phyloP scores from a whole-genome alignment of 139 green algal genomes.

The Mesotaenium endlicherianum region DNA sequence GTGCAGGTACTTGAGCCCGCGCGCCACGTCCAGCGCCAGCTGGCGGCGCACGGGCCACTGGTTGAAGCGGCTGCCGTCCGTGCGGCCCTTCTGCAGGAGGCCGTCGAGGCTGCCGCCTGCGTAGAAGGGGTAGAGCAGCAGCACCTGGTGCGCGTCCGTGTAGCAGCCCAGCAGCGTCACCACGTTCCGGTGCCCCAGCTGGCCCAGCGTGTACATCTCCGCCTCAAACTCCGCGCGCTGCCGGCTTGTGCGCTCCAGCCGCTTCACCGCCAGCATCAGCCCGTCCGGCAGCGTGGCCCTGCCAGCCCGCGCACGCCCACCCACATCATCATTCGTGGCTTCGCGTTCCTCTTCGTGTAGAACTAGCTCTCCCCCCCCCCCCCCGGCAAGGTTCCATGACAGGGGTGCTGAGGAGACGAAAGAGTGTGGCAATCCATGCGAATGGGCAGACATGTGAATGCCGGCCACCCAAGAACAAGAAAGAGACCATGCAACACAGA shows the following conservation, averaged over 20 bases:
- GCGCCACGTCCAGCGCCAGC: not conserved
- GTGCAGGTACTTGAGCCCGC: conserved; percentile 27
- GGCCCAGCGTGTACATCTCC: conserved; percentile 18
- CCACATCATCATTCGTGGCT: too few relatives aligned
- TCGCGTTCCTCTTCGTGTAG: too few relatives aligned
- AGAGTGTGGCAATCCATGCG: too few relatives aligned
- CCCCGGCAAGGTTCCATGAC: too few relatives aligned
- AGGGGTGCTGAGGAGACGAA: too few relatives aligned
- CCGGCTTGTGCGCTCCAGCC: not conserved
- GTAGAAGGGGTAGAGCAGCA: conserved; percentile 24
- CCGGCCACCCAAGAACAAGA: too few relatives aligned
- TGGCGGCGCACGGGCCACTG: not conserved
- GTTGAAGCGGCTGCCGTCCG: not conserved
- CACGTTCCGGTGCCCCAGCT: conserved; percentile 34
- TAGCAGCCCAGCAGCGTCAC: conserved; percentile 24
- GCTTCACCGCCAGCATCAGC: conserved; percentile 10
- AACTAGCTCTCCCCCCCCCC: too few relatives aligned
- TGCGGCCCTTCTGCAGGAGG: not conserved
- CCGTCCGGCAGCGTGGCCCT: conserved; percentile 9
- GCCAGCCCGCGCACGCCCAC: too few relatives aligned
- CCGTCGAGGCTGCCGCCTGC: not conserved
- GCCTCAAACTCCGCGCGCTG: conserved; percentile 32
- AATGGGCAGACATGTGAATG: too few relatives aligned
- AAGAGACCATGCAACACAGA: too few relatives aligned
- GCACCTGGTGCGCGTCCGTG: not conserved